Evolutionary conservation across 192 early-diverging fungal genomes (phyloP), one percentile per base, ranked within the genome.

Genomic region (Mortierella alpina): DNA sequence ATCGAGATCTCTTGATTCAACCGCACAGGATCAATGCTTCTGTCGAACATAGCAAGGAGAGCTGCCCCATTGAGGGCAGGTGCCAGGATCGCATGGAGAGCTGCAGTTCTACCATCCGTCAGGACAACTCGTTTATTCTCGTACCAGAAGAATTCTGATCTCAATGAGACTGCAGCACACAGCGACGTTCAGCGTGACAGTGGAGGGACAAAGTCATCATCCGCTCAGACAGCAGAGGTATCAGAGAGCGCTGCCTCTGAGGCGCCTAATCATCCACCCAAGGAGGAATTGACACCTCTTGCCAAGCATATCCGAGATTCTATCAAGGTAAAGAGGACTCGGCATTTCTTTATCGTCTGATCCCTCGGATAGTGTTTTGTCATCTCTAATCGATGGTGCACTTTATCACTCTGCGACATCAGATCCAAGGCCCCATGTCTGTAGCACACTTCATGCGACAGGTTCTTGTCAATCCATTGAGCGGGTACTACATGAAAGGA

Each of bases 401-500:
- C 31, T 31, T 31, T 31, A 31, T 31, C 31, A 31, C 64, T 68
- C 31, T 22, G 14, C 22, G 49, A 17, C 18, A 54, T 22, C 84
- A 88, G 87, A 73, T 90, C 17, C 88, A 87, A 40, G 93, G 94
- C 0, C 91, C 93, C 1, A 90, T 93, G 45, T 93, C 96, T 11
- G 82, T 97, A 0, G 87, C 94, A 0, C 90, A 96, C 69, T 98
- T 92, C 85, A 98, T 98, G 94, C 85, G 94, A 55, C 88, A 92
- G 63, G 92, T 94, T 0, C 87, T 97, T 23, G 94, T 91, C 52
- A 95, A 96, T 74, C 95, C 97, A 5, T 17, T 93, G 4, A 93
- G 92, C 44, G 98, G 98, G 10, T 99, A 99, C 83, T 99, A 99
- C 83, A 97, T 94, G 87, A 86, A 89, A 57, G 90, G 92, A 2